Evolutionary conservation across 2,329 filamentous ascomycete genomes (phyloP).

Genomic region (Sporothrix brasiliensis): DNA sequence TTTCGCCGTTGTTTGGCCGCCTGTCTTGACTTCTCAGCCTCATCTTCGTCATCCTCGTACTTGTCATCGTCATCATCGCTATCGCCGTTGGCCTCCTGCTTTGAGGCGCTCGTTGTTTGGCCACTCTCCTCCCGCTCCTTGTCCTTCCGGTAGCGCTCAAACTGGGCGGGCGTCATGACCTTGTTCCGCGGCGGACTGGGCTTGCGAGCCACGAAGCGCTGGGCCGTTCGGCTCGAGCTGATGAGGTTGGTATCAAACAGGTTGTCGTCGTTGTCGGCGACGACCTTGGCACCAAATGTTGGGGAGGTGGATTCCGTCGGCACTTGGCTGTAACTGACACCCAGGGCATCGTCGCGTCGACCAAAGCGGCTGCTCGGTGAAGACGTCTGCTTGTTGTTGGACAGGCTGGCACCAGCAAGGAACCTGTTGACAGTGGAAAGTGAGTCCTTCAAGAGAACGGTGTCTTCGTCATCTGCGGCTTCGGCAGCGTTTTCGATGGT

Average conservation of each 20-base stretch:
- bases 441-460: constrained; percentile 56
- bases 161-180: constrained; percentile 88
- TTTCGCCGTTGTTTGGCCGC: constrained; percentile 77
- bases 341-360: constrained; percentile 47
- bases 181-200: constrained; percentile 61
- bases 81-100: constrained; percentile 58
- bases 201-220: constrained; percentile 44
- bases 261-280: constrained; percentile 59
- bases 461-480: constrained; percentile 56
- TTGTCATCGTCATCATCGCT: constrained; percentile 63
- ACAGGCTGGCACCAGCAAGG: constrained; percentile 40
- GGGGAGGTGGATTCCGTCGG: constrained; percentile 43
- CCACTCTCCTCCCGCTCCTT: constrained; percentile 62
- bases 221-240: constrained; percentile 45
- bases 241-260: constrained; percentile 56
- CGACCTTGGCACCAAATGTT: constrained; percentile 42
- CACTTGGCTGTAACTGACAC: constrained; percentile 39
- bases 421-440: constrained; percentile 53
- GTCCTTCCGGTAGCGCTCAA: constrained; percentile 77
- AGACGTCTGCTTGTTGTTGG: background rate
- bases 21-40: constrained; percentile 72
- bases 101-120: constrained; percentile 47
- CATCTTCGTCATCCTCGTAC: constrained; percentile 77
- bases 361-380: constrained; percentile 42
- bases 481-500: constrained; percentile 38